These are phyloP conservation scores for Urochloa ruziziensis DNA, from an alignment of 176 grass and related monocot species.

Conservation along the genomic window DNA sequence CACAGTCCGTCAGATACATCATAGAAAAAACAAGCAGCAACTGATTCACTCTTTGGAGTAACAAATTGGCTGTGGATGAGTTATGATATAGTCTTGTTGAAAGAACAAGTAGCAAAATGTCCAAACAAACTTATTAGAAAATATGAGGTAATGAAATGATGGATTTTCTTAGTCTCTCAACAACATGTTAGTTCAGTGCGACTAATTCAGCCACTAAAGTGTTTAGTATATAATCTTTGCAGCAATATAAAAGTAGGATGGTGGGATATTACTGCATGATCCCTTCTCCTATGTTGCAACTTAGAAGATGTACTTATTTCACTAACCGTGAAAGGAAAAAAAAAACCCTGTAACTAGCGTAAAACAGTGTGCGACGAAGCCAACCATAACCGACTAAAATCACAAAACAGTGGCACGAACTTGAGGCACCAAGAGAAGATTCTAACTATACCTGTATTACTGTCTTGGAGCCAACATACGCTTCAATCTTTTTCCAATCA, in stretches of 20 bases:
- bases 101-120: neutral
- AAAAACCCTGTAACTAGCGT: neutral
- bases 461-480: conserved; percentile 73
- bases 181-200: too few relatives aligned
- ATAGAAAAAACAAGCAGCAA: conserved; percentile 1
- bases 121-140: neutral
- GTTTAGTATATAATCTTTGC: neutral
- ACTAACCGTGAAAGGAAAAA: neutral
- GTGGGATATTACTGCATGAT: neutral
- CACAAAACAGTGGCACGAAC: neutral
- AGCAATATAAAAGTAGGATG: neutral
- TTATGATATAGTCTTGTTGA: neutral
- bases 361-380: neutral
- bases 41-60: neutral
- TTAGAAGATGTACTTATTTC: neutral
- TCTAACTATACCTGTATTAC: conserved; percentile 68
- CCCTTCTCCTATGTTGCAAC: neutral
- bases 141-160: neutral
- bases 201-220: neutral
- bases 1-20: neutral
- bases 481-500: conserved; percentile 79
- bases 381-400: neutral
- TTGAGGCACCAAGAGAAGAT: neutral
- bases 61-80: neutral
- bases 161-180: neutral